A percentile compares a stretch with the other conserved stretches of the same genome.
phyloP scores from a whole-genome alignment of 2,329 filamentous ascomycete genomes.

The Escovopsis sp. region DNA sequence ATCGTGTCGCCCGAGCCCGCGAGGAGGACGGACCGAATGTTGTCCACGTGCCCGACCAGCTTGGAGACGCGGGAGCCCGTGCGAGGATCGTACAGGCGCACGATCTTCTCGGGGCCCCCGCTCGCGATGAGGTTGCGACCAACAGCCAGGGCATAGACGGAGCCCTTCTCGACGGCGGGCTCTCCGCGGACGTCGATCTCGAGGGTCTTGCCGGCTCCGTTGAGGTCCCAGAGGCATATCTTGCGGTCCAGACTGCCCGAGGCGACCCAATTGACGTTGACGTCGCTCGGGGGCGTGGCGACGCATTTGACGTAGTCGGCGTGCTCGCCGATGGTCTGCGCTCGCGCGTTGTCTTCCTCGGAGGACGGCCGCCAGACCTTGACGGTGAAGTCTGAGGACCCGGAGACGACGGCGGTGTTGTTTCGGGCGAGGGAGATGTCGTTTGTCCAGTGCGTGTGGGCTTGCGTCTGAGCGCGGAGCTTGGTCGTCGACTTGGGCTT shows the following conservation, averaged over 20 bases:
- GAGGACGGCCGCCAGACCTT: conserved; percentile 76
- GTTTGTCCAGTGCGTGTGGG: conserved; percentile 94
- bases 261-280: conserved; percentile 68
- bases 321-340: conserved; percentile 73
- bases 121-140: conserved; percentile 72
- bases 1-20: conserved; percentile 81
- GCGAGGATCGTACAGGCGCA: conserved; percentile 81
- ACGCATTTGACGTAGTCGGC: conserved; percentile 94
- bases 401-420: conserved; percentile 68
- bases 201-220: conserved; percentile 69
- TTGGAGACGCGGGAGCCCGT: conserved; percentile 86
- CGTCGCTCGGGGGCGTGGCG: conserved; percentile 50
- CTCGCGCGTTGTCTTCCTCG: conserved; percentile 32
- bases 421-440: conserved; percentile 70
- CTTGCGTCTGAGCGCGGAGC: conserved; percentile 47
- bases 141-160: conserved; percentile 78
- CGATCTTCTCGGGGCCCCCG: conserved; percentile 84
- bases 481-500: conserved; percentile 32
- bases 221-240: conserved; percentile 86
- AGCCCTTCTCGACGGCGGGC: conserved; percentile 77
- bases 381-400: conserved; percentile 85
- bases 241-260: conserved; percentile 88
- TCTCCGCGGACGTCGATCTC: conserved; percentile 77
- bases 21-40: conserved; percentile 78
- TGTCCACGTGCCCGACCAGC: conserved; percentile 92